Conservation (phyloP, 2,329 filamentous ascomycete genomes). For the Penicillium sp. region DNA sequence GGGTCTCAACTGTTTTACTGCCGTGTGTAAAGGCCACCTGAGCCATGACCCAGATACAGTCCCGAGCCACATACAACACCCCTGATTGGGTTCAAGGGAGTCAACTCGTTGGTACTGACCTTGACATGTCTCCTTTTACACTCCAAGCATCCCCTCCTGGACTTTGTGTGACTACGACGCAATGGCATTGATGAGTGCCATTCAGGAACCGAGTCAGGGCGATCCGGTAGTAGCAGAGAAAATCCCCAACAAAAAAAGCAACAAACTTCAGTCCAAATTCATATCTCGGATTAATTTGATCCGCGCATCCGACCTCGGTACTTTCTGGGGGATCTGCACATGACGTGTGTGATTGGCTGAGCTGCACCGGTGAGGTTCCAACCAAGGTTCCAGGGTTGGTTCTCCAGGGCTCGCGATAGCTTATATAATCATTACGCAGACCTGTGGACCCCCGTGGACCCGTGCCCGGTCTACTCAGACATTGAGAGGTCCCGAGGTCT, state of each 20-base stretch:
- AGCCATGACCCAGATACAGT: background rate
- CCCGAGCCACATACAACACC: background rate
- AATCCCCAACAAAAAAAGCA: background rate
- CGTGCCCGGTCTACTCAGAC: too few species aligned
- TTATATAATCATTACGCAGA: background rate
- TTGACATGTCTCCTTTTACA: slow-evolving; percentile 36
- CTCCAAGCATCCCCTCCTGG: slow-evolving; percentile 33
- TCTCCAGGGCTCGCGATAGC: too few species aligned
- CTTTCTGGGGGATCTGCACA: slow-evolving; percentile 1
- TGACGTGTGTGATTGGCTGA: slow-evolving; percentile 3
- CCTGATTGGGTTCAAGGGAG: background rate
- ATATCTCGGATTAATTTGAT: background rate
- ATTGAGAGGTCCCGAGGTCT: too few species aligned
- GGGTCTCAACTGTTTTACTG: background rate
- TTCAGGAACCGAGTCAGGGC: background rate
- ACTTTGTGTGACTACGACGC: slow-evolving; percentile 33
- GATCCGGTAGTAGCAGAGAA: background rate
- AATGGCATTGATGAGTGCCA: slow-evolving; percentile 21
- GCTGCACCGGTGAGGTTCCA: too few species aligned
- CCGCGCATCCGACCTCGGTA: slow-evolving; percentile 4
- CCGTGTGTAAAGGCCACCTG: background rate
- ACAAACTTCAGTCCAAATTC: background rate
- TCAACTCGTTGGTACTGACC: slow-evolving; percentile 17
- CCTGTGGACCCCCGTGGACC: too few species aligned
- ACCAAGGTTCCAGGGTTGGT: too few species aligned